Base-by-base conservation (phyloP, 306 rosid species). In the Quercus alba region DNA sequence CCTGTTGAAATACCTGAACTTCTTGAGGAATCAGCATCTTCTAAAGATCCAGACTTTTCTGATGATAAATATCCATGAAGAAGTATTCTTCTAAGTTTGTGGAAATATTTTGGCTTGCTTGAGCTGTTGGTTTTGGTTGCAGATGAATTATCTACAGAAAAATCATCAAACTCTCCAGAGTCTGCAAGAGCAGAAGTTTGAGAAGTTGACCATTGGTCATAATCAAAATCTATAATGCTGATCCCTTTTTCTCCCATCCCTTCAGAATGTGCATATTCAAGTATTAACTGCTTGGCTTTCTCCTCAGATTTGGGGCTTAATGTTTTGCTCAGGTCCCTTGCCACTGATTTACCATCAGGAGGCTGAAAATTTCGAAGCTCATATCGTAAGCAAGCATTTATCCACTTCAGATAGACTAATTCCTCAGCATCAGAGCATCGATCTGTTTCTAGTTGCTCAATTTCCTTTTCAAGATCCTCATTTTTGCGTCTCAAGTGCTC, bases 381-480 rank as follows among this genome's bases (percentile, higher is more conserved):
- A 71, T 93, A 92, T 21, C 98, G 82, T 74, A 95, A 87, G 84
- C 99, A 95, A 67, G 98, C 99, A 81, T 95, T 95, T 58, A 95
- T 75, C 99, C 99, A 95, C 72, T 91, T 82, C 49, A 95, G 85
- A 66, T 95, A 95, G 75, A 95, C 98, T 80, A 95, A 59, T 70
- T 95, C 97, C 83, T 95, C 99, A 52, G 87, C 62, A 79, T 95
- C 98, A 25, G 89, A 62, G 71, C 90, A 93, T 75, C 94, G 80
- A 79, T 88, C 88, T 9, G 87, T 78, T 81, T 87, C 81, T 7
- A 90, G 88, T 76, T 73, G 93, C 87, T 93, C 94, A 9, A 90
- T 68, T 79, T 90, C 91, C 84, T 86, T 85, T 20, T 14, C 18
- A 73, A 95, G 76, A 2, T 74, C 78, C 52, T 84, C 86, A 2